phyloP scores from a whole-genome alignment of 129 eudicot species.

The Helichrysum umbraculigerum region DNA sequence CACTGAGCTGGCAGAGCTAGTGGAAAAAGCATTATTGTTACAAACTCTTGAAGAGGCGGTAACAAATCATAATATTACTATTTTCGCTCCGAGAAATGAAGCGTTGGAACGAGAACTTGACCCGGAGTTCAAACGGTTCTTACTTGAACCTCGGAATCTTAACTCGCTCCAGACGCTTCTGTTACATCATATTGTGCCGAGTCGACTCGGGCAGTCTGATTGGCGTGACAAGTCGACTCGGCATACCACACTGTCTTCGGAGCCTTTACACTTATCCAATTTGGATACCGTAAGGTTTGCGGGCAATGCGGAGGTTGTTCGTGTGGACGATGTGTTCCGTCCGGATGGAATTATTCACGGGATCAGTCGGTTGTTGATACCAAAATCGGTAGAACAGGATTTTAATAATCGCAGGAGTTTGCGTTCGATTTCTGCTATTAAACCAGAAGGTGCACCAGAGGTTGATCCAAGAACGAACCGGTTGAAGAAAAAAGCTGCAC shows the following conservation, averaged over 20 bases:
- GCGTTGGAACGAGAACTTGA: slow-evolving; percentile 70
- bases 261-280: slow-evolving; percentile 32
- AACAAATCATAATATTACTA: slow-evolving; percentile 61
- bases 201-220: slow-evolving; percentile 48
- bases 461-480: slow-evolving; percentile 59
- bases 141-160: slow-evolving; percentile 78
- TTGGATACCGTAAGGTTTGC: slow-evolving; percentile 23
- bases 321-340: slow-evolving; percentile 50
- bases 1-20: slow-evolving; percentile 80
- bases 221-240: slow-evolving; percentile 48
- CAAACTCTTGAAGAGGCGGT: slow-evolving; percentile 64
- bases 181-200: slow-evolving; percentile 71
- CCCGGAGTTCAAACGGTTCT: slow-evolving; percentile 80
- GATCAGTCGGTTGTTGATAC: slow-evolving; percentile 41
- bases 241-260: slow-evolving; percentile 42
- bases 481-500: slow-evolving; percentile 40
- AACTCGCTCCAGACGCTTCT: slow-evolving; percentile 68
- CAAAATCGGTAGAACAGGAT: slow-evolving; percentile 48
- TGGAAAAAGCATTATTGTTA: slow-evolving; percentile 74
- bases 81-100: slow-evolving; percentile 84
- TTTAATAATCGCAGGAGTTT: slow-evolving; percentile 50
- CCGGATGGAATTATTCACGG: slow-evolving; percentile 57
- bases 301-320: slow-evolving; percentile 50
- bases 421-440: slow-evolving; percentile 50
- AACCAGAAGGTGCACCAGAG: slow-evolving; percentile 56